Percentiles rank a stretch among this genome's conserved stretches.
These are phyloP conservation scores for Salix viminalis DNA, from an alignment of 345 rosid genomes.

Conservation along the genomic window DNA sequence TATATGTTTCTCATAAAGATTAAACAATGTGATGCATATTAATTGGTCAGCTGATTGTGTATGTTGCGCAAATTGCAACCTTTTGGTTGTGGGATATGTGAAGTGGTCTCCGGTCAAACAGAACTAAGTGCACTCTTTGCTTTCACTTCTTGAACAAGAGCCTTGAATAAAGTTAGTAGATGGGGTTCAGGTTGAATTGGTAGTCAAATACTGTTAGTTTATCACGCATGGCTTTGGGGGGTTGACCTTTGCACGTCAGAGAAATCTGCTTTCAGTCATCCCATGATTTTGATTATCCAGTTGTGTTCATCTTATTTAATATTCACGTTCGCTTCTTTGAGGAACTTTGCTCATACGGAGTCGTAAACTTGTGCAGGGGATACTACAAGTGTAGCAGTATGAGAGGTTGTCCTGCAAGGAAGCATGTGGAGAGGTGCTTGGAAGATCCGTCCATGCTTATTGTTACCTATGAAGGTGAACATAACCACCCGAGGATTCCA, in stretches of 20 bases:
- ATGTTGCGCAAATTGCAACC: background rate
- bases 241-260: background rate
- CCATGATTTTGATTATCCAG: background rate
- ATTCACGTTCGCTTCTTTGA: background rate
- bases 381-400: constrained; percentile 97
- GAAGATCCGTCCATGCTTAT: constrained; percentile 88
- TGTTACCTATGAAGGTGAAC: constrained; percentile 96
- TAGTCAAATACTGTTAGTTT: background rate
- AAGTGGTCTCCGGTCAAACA: background rate
- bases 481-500: constrained; percentile 67
- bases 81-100: background rate
- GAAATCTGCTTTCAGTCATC: background rate
- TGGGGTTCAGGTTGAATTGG: background rate
- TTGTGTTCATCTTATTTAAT: background rate
- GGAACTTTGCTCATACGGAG: background rate
- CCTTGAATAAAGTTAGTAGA: background rate
- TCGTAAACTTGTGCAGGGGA: constrained; percentile 52
- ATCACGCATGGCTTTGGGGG: background rate
- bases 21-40: background rate
- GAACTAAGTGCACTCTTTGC: background rate
- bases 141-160: background rate
- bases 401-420: constrained; percentile 99
- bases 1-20: background rate
- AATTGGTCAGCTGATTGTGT: background rate
- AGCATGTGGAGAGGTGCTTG: constrained; percentile 93